phyloP scores from a whole-genome alignment of 257 asterid species.

The Rhazya stricta region DNA sequence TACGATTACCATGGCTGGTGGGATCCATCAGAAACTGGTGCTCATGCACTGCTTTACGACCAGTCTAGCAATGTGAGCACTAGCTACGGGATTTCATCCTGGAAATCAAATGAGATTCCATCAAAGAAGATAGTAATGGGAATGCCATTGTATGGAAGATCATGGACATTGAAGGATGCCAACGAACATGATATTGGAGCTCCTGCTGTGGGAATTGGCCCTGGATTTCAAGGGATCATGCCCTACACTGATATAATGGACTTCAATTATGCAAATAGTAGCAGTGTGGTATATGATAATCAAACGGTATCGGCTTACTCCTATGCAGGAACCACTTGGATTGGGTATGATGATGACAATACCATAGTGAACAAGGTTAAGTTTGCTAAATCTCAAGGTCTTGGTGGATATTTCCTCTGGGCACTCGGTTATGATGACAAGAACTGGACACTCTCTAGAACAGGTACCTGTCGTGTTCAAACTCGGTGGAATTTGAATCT shows the following conservation, averaged over 20 bases:
- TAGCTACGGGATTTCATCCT: conserved; percentile 43
- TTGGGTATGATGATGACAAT: conserved; percentile 50
- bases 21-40: conserved; percentile 45
- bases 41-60: conserved; percentile 49
- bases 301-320: conserved; percentile 56
- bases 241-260: conserved; percentile 30
- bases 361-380: conserved; percentile 35
- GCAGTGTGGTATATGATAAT: conserved; percentile 39
- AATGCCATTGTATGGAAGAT: conserved; percentile 59
- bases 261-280: conserved; percentile 38
- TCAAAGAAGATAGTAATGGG: conserved; percentile 49
- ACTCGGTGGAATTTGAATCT: not conserved
- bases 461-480: too few relatives aligned
- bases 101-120: conserved; percentile 41
- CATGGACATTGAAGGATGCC: conserved; percentile 58
- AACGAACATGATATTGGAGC: conserved; percentile 50
- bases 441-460: conserved; percentile 51
- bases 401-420: conserved; percentile 77
- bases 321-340: conserved; percentile 47
- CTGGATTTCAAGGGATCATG: conserved; percentile 46
- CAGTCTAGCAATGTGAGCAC: conserved; percentile 48
- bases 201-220: conserved; percentile 52
- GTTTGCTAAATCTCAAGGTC: conserved; percentile 47
- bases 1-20: conserved; percentile 47
- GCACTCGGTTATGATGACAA: conserved; percentile 51